phyloP scores from a whole-genome alignment of 106 monocot species.

The Dioscorea zingiberensis region DNA sequence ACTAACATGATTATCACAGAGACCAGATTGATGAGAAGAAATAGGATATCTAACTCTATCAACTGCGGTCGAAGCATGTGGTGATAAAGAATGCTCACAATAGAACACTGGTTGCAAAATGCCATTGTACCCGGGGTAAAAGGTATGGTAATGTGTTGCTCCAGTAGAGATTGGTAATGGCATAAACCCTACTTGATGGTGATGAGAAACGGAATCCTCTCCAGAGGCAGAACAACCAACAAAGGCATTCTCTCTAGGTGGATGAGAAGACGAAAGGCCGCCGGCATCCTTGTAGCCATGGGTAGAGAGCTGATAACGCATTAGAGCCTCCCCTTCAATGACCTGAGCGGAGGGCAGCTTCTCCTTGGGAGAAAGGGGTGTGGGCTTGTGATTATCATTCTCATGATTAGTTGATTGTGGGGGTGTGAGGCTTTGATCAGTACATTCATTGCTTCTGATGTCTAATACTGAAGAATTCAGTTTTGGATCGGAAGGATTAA shows the following conservation, averaged over 20 bases:
- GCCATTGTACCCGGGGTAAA: constrained; percentile 33
- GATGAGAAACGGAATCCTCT: constrained; percentile 10
- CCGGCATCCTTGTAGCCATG: constrained; percentile 4
- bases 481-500: constrained; percentile 14
- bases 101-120: constrained; percentile 46
- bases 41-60: constrained; percentile 18
- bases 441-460: constrained; percentile 10
- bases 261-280: background rate
- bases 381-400: constrained; percentile 6
- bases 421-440: constrained; percentile 9
- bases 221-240: constrained; percentile 7
- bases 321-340: constrained; percentile 12
- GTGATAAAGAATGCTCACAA: constrained; percentile 19
- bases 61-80: constrained; percentile 9
- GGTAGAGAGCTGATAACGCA: background rate
- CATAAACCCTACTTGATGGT: constrained; percentile 38
- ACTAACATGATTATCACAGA: constrained; percentile 4
- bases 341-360: constrained; percentile 2
- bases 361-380: background rate
- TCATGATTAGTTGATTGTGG: background rate
- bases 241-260: constrained; percentile 12
- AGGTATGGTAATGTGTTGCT: constrained; percentile 42
- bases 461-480: constrained; percentile 20
- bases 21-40: constrained; percentile 13
- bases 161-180: constrained; percentile 44